phyloP scores from a whole-genome alignment of 2,329 filamentous ascomycete species.

The Tolypocladium inflatum region DNA sequence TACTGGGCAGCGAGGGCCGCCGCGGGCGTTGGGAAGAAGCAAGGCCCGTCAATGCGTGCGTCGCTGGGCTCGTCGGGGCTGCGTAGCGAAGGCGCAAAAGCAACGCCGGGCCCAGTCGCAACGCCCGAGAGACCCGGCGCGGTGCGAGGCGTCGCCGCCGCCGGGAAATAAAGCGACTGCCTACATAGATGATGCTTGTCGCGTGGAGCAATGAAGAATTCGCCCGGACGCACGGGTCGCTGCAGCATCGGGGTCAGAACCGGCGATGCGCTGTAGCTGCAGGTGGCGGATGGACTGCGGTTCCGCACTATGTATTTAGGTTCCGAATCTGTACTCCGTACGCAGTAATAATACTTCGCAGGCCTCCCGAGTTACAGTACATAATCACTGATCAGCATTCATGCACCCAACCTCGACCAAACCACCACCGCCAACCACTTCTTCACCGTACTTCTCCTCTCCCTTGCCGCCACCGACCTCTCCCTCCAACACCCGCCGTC shows the following conservation, averaged over 20 bases:
- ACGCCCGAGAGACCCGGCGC: neutral
- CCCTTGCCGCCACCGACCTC: neutral
- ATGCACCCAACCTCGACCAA: neutral
- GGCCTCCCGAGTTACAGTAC: too few species aligned
- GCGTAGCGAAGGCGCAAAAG: neutral
- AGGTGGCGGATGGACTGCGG: neutral
- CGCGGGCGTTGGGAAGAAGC: neutral
- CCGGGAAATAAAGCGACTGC: neutral
- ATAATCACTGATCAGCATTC: neutral
- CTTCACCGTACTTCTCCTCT: neutral
- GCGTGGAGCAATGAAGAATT: too few species aligned
- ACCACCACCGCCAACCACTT: neutral
- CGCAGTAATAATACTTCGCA: too few species aligned
- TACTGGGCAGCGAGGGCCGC: neutral
- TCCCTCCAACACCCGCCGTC: neutral
- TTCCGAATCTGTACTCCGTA: too few species aligned
- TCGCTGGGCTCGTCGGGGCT: neutral
- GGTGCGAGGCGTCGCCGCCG: neutral
- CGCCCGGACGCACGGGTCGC: too few species aligned
- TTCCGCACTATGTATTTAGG: neutral
- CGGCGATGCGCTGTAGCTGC: neutral
- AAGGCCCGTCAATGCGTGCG: neutral
- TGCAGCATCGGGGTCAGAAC: neutral
- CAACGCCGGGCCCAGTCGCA: neutral
- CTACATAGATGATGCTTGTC: neutral